These are phyloP conservation scores for Corymbia maculata DNA, from an alignment of 345 rosid species.

Conservation along the genomic window DNA sequence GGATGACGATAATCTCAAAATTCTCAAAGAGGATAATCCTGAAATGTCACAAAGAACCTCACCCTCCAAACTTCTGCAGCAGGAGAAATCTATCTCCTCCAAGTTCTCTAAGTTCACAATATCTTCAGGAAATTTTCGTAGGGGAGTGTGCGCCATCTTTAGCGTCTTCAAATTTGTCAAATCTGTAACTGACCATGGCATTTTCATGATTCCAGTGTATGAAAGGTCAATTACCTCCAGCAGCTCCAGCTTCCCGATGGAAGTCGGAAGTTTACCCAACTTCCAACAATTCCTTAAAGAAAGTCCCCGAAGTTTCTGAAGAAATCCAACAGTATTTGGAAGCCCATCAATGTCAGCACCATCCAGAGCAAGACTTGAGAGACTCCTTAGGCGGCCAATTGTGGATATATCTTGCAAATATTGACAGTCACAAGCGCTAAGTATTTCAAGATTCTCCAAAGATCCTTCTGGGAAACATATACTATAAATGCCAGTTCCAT, in stretches of 20 bases:
- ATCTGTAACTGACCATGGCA: background rate
- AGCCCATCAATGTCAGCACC: too few relatives aligned
- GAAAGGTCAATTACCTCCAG: background rate
- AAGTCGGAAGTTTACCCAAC: background rate
- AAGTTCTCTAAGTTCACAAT: background rate
- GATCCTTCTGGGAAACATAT: too few relatives aligned
- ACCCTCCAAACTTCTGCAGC: background rate
- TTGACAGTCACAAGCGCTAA: too few relatives aligned
- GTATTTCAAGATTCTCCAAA: too few relatives aligned
- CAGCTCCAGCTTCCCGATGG: background rate
- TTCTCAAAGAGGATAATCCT: background rate
- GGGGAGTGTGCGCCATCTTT: background rate
- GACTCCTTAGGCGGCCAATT: too few relatives aligned
- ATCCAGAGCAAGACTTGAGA: too few relatives aligned
- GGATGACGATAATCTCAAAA: background rate
- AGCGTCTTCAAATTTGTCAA: background rate
- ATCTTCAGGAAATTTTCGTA: background rate
- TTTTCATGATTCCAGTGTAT: background rate
- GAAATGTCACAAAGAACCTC: background rate
- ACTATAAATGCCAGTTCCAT: too few relatives aligned
- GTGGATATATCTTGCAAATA: too few relatives aligned
- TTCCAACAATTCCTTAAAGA: background rate
- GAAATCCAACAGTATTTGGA: too few relatives aligned
- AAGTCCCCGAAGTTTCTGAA: too few relatives aligned
- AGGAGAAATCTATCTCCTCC: background rate